Percentiles rank a stretch among this genome's conserved stretches.
These are phyloP conservation scores for Dissophora ornata DNA, from an alignment of 192 early-diverging fungal genomes.

Conservation along the genomic window DNA sequence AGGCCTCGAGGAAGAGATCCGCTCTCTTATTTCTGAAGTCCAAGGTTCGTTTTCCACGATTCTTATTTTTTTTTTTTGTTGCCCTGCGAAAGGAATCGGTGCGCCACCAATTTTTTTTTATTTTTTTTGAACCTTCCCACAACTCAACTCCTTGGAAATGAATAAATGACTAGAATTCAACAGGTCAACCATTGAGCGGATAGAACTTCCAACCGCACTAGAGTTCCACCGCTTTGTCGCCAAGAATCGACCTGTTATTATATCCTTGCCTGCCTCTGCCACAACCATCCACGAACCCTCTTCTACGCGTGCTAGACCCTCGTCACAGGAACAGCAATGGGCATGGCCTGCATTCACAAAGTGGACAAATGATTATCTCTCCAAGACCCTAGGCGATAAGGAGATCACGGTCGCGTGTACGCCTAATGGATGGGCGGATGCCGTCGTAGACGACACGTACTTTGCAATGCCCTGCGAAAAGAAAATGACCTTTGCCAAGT, in stretches of 20 bases:
- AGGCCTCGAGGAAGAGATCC: constrained; percentile 46
- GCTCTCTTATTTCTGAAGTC: constrained; percentile 36
- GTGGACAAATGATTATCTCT: constrained; percentile 63
- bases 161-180: constrained; percentile 55
- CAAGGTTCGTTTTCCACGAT: constrained; percentile 31
- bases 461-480: constrained; percentile 63
- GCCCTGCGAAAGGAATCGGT: too few species aligned
- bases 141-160: too few species aligned
- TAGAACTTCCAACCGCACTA: constrained; percentile 54
- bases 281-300: constrained; percentile 19
- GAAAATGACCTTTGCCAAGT: constrained; percentile 58
- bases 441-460: constrained; percentile 59
- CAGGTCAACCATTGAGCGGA: constrained; percentile 37
- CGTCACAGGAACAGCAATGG: constrained; percentile 24
- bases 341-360: constrained; percentile 57
- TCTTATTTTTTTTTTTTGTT: too few species aligned
- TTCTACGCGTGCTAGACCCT: constrained; percentile 14
- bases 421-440: constrained; percentile 58
- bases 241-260: constrained; percentile 58
- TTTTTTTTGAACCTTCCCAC: too few species aligned
- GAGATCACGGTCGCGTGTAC: constrained; percentile 60
- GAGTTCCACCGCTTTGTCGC: constrained; percentile 58
- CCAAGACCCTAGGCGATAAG: constrained; percentile 33
- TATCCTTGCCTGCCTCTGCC: constrained; percentile 31
- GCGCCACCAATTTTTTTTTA: too few species aligned